A percentile compares a stretch with the other conserved stretches of the same genome.
Evolutionary conservation across 2,329 filamentous ascomycete genomes (phyloP).

Genomic region (Lomentospora prolificans): DNA sequence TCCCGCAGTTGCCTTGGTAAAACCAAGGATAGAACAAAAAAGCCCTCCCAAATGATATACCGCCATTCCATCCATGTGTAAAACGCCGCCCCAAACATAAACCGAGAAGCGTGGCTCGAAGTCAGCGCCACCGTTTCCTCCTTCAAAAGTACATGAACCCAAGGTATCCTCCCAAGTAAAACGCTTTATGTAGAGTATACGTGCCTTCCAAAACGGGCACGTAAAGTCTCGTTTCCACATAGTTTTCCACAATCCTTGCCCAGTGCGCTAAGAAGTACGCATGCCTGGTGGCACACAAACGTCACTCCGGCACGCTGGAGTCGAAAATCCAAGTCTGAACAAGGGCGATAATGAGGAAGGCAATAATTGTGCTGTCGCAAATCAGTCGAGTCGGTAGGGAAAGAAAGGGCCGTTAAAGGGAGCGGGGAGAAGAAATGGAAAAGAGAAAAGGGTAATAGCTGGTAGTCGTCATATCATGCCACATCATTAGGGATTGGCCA

Average conservation of each 20-base stretch:
- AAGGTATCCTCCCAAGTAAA: neutral
- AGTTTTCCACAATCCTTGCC: neutral
- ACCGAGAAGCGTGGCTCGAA: neutral
- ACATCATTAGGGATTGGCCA: neutral
- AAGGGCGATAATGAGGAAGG: neutral
- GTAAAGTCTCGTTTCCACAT: neutral
- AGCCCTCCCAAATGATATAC: neutral
- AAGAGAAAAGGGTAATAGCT: neutral
- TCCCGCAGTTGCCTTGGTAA: no score
- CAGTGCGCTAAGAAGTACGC: neutral
- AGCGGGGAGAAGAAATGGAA: neutral
- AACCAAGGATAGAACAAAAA: neutral
- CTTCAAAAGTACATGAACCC: neutral
- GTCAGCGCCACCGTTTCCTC: neutral
- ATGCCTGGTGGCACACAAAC: neutral
- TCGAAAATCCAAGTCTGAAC: no score
- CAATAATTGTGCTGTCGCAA: neutral
- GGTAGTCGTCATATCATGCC: conserved; percentile 4
- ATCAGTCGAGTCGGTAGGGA: neutral
- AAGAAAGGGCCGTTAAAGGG: neutral
- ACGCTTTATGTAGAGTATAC: neutral
- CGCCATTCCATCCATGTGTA: neutral
- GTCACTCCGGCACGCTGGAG: no score
- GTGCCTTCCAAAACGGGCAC: neutral
- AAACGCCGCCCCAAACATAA: neutral